A percentile compares a stretch with the other conserved stretches of the same genome.
phyloP scores from a whole-genome alignment of 2,329 filamentous ascomycete species.

The Cordyceps farinosa region DNA sequence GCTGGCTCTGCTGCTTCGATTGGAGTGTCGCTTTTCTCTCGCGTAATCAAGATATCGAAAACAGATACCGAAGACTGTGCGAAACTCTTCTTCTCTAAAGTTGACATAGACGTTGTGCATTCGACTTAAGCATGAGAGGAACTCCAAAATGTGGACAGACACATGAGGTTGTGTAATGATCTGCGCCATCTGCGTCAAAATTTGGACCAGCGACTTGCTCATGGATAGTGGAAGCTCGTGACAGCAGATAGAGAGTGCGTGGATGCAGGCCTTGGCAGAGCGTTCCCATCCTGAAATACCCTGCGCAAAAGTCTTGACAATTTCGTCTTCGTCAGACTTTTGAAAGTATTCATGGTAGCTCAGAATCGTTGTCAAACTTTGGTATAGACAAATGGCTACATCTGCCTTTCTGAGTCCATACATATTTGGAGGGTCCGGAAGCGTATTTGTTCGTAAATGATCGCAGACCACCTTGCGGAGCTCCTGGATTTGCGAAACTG shows the following conservation, averaged over 20 bases:
- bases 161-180: conserved; percentile 93
- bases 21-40: conserved; percentile 58
- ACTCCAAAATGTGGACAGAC: conserved; percentile 92
- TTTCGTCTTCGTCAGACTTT: conserved; percentile 82
- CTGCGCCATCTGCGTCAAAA: conserved; percentile 89
- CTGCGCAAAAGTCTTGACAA: conserved; percentile 80
- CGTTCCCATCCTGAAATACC: conserved; percentile 82
- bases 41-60: conserved; percentile 91
- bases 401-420: conserved; percentile 82
- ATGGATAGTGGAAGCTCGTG: conserved; percentile 88
- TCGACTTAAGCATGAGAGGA: conserved; percentile 83
- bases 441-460: conserved; percentile 71
- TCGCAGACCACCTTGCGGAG: conserved; percentile 76
- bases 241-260: conserved; percentile 90
- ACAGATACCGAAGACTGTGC: conserved; percentile 91
- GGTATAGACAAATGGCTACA: conserved; percentile 83
- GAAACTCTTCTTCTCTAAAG: conserved; percentile 86
- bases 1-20: conserved; percentile 43
- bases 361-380: conserved; percentile 80
- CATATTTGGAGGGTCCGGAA: conserved; percentile 76
- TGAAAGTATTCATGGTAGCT: conserved; percentile 85
- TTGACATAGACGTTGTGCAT: conserved; percentile 83
- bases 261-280: conserved; percentile 88
- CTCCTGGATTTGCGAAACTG: conserved; percentile 70
- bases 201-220: conserved; percentile 77